Conservation (phyloP, 495 filamentous ascomycete species). For the Daldinia childiae region DNA sequence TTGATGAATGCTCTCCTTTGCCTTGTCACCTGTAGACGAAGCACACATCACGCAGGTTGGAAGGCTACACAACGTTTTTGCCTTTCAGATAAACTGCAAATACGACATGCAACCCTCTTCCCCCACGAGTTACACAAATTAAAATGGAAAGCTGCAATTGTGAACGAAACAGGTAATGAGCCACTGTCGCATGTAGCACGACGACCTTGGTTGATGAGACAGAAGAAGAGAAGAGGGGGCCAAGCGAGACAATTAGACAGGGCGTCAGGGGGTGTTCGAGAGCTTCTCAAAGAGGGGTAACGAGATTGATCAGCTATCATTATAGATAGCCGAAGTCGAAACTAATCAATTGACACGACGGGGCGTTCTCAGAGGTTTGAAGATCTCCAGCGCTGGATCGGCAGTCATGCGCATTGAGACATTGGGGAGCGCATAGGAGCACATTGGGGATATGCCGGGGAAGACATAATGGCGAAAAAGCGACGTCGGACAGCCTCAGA, state of each 20-base stretch:
- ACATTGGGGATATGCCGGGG: constrained; percentile 15
- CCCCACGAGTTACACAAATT: constrained; percentile 35
- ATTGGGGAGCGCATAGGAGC: constrained; percentile 8
- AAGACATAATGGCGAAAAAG: constrained; percentile 18
- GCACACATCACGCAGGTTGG: constrained; percentile 25
- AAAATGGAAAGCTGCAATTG: constrained; percentile 39
- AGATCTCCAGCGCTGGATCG: constrained; percentile 38
- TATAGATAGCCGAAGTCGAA: constrained; percentile 38
- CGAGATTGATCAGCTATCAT: constrained; percentile 41
- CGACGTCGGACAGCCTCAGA: constrained; percentile 40
- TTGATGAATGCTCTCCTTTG: neutral
- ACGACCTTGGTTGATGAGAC: neutral
- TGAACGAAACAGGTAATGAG: constrained; percentile 38
- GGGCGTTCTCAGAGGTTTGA: constrained; percentile 7
- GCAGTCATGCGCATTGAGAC: constrained; percentile 33
- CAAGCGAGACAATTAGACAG: constrained; percentile 29
- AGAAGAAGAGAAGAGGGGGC: constrained; percentile 10
- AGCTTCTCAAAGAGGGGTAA: constrained; percentile 36
- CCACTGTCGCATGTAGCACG: constrained; percentile 21
- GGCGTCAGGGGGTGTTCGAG: neutral
- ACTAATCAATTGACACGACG: constrained; percentile 34
- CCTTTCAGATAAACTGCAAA: constrained; percentile 32
- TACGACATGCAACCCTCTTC: constrained; percentile 34
- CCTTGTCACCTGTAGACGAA: constrained; percentile 11
- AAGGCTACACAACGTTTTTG: constrained; percentile 32